Conservation (phyloP, 2,329 filamentous ascomycete genomes). For the Rhytidhysteron rufulum region DNA sequence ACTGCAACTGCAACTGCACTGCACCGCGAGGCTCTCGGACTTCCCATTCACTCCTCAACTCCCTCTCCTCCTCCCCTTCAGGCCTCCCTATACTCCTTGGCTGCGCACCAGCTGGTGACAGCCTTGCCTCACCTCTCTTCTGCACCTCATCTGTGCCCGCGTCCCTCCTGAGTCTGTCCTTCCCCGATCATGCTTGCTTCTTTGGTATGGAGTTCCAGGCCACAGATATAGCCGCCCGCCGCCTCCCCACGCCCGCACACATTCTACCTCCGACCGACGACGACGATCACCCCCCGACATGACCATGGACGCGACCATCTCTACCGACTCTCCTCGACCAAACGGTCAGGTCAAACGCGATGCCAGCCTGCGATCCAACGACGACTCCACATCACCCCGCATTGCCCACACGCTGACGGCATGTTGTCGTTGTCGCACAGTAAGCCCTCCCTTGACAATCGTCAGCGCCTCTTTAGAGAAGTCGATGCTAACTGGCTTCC, state of each 20-base stretch:
- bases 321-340: neutral
- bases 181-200: slow-evolving; percentile 6
- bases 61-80: slow-evolving; percentile 1
- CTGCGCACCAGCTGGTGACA: slow-evolving; percentile 12
- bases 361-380: slow-evolving; percentile 4
- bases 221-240: slow-evolving; percentile 12
- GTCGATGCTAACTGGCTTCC: neutral
- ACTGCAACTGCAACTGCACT: too few species aligned
- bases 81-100: slow-evolving; percentile 6
- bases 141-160: too few species aligned
- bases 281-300: neutral
- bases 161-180: neutral
- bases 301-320: neutral
- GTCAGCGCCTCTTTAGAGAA: neutral
- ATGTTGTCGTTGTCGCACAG: slow-evolving; percentile 75
- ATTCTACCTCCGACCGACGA: neutral
- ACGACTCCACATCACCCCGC: slow-evolving; percentile 41
- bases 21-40: too few species aligned
- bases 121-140: slow-evolving; percentile 8
- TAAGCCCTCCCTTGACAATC: slow-evolving; percentile 36
- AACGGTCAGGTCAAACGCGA: slow-evolving; percentile 3
- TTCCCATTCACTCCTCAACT: too few species aligned
- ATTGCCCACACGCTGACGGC: slow-evolving; percentile 78
- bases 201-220: slow-evolving; percentile 17
- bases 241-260: slow-evolving; percentile 7